Base-by-base conservation (phyloP, 2,329 filamentous ascomycete species). In the Thielaviopsis ethacetica region DNA sequence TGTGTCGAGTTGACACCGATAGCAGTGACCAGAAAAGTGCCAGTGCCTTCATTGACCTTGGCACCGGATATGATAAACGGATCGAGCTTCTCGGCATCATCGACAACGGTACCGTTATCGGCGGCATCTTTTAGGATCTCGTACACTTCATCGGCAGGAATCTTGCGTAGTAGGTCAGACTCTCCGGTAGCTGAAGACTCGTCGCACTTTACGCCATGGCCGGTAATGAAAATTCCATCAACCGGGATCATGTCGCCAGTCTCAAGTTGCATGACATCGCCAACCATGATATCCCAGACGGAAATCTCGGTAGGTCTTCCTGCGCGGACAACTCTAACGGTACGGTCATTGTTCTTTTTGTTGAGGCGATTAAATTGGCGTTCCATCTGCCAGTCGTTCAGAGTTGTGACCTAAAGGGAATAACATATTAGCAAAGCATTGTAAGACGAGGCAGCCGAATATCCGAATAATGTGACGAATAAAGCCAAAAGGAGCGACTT, bases 101-200 rank as follows among this genome's bases (percentile, higher is more conserved):
- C 26, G 21, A 51, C 38, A 6, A 41, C 19, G 54, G 82, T 78
- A 58, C 69, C 67, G 5, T 64, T 63, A 12, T 65, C 73, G 21
- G 75, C 72, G 24, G 30, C 56, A 19, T 54, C 57, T 44, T 63
- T 54, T 15, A 85, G 73, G 10, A 73, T 73, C 49, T 75, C 70
- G 70, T 78, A 81, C 54, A 83, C 82, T 54, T 80, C 75, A 12
- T 80, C 74, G 13, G 77, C 83, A 5, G 73, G 68, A 0, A 76
- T 80, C 71, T 88, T 88, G 69, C 81, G 83, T 68, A 87, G 78
- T 56, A 83, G 76, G 64, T 88, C 84, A 0, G 84, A 87, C 69
- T 88, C 85, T 63, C 85, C 85, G 26, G 85, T 88, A 1, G 83
- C 82, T 12, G 84, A 86, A 2, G 83, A 86, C 66, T 88, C 85